These are phyloP conservation scores for Xenoacremonium recifei DNA, from an alignment of 2,329 filamentous ascomycete genomes.

Conservation along the genomic window DNA sequence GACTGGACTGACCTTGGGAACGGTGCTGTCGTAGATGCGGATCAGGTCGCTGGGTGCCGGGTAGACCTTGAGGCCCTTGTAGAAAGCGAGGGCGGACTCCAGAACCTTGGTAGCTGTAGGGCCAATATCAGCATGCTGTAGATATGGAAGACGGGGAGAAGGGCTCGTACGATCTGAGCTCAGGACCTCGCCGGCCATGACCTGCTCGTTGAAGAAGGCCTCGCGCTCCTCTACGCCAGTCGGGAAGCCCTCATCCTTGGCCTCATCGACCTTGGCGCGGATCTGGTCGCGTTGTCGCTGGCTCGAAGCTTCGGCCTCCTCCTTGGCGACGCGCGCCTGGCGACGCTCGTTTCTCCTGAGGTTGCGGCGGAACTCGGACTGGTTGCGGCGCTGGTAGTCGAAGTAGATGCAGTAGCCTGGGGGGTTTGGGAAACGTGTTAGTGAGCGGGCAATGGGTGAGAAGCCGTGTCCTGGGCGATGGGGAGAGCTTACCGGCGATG, in stretches of 20 bases:
- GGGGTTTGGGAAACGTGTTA: no score
- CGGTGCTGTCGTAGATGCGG: constrained; percentile 96
- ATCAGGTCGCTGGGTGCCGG: constrained; percentile 91
- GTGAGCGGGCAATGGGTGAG: constrained; percentile 1
- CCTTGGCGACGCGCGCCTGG: constrained; percentile 69
- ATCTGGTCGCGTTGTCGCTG: constrained; percentile 71
- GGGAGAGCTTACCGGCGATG: constrained; percentile 49
- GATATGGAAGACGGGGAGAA: constrained; percentile 1
- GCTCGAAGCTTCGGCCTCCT: constrained; percentile 64
- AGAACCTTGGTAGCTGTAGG: constrained; percentile 62
- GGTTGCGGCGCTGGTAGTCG: constrained; percentile 63
- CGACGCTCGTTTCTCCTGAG: constrained; percentile 74
- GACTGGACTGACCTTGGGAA: constrained; percentile 70
- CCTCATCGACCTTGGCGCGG: constrained; percentile 71
- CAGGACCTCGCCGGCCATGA: constrained; percentile 82
- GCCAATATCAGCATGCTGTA: constrained; percentile 12
- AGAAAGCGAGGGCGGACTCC: constrained; percentile 92
- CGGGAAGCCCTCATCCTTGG: constrained; percentile 90
- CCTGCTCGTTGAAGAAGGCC: constrained; percentile 94
- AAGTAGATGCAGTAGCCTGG: constrained; percentile 69
- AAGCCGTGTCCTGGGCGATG: constrained; percentile 1
- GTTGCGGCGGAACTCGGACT: constrained; percentile 64
- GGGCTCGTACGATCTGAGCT: constrained; percentile 71
- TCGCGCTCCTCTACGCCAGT: constrained; percentile 89
- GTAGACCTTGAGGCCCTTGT: constrained; percentile 98